Evolutionary conservation across 495 filamentous ascomycete species (phyloP).

Genomic region (Xylaria intraflava): DNA sequence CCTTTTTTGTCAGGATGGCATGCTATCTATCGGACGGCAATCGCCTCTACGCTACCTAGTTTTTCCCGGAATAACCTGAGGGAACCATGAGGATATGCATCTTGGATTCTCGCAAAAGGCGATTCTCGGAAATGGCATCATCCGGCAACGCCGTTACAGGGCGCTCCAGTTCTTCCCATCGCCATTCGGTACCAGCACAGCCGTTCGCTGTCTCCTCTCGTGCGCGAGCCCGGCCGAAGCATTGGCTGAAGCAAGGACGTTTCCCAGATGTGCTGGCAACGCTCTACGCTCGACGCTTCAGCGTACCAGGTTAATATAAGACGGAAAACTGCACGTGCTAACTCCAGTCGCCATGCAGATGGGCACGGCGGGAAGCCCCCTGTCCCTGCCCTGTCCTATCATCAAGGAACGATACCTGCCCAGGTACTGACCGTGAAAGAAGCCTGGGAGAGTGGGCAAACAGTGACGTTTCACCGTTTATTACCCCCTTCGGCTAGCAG

Average conservation of each 20-base stretch:
- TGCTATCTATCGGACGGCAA: not conserved
- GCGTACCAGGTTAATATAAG: too few species aligned
- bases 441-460: not conserved
- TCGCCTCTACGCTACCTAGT: too few species aligned
- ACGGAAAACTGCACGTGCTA: not conserved
- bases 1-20: not conserved
- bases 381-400: too few species aligned
- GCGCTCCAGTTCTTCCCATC: not conserved
- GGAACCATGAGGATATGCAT: too few species aligned
- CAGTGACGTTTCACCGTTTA: not conserved
- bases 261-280: not conserved
- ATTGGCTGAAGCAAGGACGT: not conserved
- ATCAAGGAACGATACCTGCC: too few species aligned
- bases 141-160: not conserved
- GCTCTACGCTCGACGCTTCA: not conserved
- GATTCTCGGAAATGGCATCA: not conserved
- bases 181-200: too few species aligned
- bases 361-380: too few species aligned
- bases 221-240: not conserved
- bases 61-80: not conserved
- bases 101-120: not conserved
- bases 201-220: not conserved
- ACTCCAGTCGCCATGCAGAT: not conserved
- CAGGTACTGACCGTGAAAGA: too few species aligned
- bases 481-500: constrained; percentile 1